phyloP scores from a whole-genome alignment of 371 early-diverging fungal genomes.

The Spiromyces aspiralis region DNA sequence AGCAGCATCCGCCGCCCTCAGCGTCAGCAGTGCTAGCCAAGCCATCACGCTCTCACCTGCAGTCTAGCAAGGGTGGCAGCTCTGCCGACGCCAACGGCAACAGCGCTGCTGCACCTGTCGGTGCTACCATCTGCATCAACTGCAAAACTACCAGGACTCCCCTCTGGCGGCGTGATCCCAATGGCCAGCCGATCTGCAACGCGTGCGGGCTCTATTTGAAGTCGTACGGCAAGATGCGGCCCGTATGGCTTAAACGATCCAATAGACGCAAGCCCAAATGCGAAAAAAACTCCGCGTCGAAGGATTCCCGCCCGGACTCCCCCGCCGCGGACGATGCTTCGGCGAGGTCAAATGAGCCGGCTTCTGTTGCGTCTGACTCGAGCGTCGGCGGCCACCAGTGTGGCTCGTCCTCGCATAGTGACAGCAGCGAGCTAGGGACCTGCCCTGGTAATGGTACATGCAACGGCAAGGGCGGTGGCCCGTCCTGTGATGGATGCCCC shows the following conservation, averaged over 20 bases:
- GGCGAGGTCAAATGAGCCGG: background rate
- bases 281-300: conserved; percentile 1
- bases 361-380: background rate
- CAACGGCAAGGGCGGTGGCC: conserved; percentile 56
- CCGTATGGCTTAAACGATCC: conserved; percentile 52
- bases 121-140: conserved; percentile 43
- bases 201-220: conserved; percentile 79
- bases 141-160: conserved; percentile 75
- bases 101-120: conserved; percentile 4
- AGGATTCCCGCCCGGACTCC: background rate
- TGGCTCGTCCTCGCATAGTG: conserved; percentile 2
- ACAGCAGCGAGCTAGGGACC: conserved; percentile 14
- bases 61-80: background rate
- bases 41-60: background rate
- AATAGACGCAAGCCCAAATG: background rate
- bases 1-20: too few species aligned
- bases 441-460: conserved; percentile 70
- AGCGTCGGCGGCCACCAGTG: conserved; percentile 1
- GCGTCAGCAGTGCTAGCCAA: background rate
- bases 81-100: background rate
- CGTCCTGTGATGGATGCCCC: conserved; percentile 61
- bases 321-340: background rate
- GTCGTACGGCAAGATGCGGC: conserved; percentile 63
- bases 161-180: conserved; percentile 67
- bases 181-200: conserved; percentile 74